Conservation (phyloP, 2,329 filamentous ascomycete species). For the Cyphellophora attinorum region DNA sequence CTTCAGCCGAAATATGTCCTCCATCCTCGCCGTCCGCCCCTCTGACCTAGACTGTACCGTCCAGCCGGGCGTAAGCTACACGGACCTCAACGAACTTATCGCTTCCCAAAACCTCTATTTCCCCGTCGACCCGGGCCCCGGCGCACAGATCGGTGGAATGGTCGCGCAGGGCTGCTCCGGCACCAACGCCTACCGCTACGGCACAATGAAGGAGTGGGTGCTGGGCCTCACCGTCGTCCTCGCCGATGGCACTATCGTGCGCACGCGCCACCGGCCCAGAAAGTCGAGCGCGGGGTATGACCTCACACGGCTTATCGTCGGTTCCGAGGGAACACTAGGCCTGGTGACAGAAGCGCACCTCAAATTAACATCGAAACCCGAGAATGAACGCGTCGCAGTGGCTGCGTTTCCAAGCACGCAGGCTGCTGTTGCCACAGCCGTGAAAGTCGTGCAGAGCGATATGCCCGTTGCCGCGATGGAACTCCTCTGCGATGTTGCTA, state of each 20-base stretch:
- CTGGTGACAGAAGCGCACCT: slow-evolving; percentile 75
- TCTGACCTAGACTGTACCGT: slow-evolving; percentile 90
- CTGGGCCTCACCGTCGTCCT: slow-evolving; percentile 62
- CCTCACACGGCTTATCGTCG: slow-evolving; percentile 68
- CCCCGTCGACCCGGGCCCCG: slow-evolving; percentile 74
- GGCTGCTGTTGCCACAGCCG: slow-evolving; percentile 64
- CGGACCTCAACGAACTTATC: slow-evolving; percentile 70
- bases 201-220: slow-evolving; percentile 70
- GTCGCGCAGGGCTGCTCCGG: slow-evolving; percentile 59
- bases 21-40: slow-evolving; percentile 67
- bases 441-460: slow-evolving; percentile 64
- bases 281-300: slow-evolving; percentile 81
- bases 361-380: slow-evolving; percentile 67
- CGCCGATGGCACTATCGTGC: slow-evolving; percentile 59
- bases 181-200: slow-evolving; percentile 55
- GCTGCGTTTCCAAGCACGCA: slow-evolving; percentile 70
- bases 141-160: slow-evolving; percentile 49
- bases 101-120: slow-evolving; percentile 74
- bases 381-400: slow-evolving; percentile 68
- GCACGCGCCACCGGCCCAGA: slow-evolving; percentile 61
- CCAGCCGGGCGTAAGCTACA: slow-evolving; percentile 87
- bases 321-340: slow-evolving; percentile 71
- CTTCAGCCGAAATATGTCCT: slow-evolving; percentile 79
- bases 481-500: slow-evolving; percentile 82
- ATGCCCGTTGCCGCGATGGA: slow-evolving; percentile 70